Base-by-base conservation (phyloP, 2,329 filamentous ascomycete genomes). In the Neurospora crassa region DNA sequence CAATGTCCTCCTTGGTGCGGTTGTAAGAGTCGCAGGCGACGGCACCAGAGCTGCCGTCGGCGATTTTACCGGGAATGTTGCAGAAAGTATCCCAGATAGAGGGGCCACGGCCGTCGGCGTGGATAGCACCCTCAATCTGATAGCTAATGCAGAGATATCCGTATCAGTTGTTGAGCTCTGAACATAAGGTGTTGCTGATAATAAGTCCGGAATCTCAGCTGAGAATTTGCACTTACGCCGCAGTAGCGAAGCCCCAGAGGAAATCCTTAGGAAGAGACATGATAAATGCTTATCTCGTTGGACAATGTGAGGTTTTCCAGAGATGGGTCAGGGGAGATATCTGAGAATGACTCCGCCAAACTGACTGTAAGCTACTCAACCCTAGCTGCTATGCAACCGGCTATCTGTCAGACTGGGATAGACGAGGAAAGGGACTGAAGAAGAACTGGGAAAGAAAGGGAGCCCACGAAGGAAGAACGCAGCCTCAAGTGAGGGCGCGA, bases 61-160 rank as follows among this genome's bases (percentile, higher is more conserved):
- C 92, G 77, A 96, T 94, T 82, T 96, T 96, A 77, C 92, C 92
- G 7, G 91, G 89, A 70, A 89, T 90, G 74, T 87, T 87, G 82
- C 91, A 94, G 83, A 96, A 96, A n/a, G 88, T 90, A 82, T 97
- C 93, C 93, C 93, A 96, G 80, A 96, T 96, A 73, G 91, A 93
- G 70, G 92, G 90, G 29, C 88, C 91, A 74, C 93, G 91, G 74
- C 93, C 93, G 79, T 95, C 93, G 78, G 90, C 87, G 68, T 91
- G 84, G 47, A 86, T 84, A 68, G 89, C 89, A 71, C 93, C 93
- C 84, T 97, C 93, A 76, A 97, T 92, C 80, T 97, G 93, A 84
- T 96, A 96, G 79, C 93, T 63, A 18, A 2, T 63, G 20, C 45
- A 34, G 29, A 10, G 16, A 18, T 18, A 63, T 96, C 78, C 5